phyloP scores from a whole-genome alignment of 2,329 filamentous ascomycete species.

The Madurella fahalii region DNA sequence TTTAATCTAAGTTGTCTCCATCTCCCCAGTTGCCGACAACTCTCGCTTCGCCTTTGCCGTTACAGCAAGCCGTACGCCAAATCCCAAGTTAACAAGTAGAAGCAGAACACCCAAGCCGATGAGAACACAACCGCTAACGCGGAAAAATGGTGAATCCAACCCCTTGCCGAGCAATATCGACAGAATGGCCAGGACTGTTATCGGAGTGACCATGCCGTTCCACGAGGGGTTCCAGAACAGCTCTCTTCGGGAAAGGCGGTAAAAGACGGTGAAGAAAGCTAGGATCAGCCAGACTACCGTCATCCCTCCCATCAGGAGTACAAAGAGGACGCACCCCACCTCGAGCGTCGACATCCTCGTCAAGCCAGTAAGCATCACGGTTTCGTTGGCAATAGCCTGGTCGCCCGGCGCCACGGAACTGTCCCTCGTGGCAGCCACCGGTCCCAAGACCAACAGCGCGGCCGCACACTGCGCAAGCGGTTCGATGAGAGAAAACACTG shows the following conservation, averaged over 20 bases:
- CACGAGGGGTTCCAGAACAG: constrained; percentile 14
- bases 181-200: constrained; percentile 6
- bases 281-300: constrained; percentile 11
- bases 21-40: background rate
- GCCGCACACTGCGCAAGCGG: constrained; percentile 11
- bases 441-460: constrained; percentile 11
- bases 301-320: constrained; percentile 12
- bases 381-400: background rate
- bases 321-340: constrained; percentile 9
- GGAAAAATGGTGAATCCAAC: constrained; percentile 12
- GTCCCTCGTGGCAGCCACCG: background rate
- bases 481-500: constrained; percentile 9
- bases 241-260: background rate
- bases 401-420: too few species aligned
- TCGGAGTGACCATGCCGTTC: constrained; percentile 6
- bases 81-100: constrained; percentile 7
- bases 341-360: background rate
- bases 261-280: background rate
- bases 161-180: constrained; percentile 2
- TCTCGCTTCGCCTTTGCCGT: background rate
- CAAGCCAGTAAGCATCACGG: background rate
- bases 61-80: background rate
- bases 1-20: background rate
- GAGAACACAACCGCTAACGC: constrained; percentile 8
- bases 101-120: constrained; percentile 1